phyloP scores from a whole-genome alignment of 2,329 filamentous ascomycete genomes.

The Monosporascus sp. region DNA sequence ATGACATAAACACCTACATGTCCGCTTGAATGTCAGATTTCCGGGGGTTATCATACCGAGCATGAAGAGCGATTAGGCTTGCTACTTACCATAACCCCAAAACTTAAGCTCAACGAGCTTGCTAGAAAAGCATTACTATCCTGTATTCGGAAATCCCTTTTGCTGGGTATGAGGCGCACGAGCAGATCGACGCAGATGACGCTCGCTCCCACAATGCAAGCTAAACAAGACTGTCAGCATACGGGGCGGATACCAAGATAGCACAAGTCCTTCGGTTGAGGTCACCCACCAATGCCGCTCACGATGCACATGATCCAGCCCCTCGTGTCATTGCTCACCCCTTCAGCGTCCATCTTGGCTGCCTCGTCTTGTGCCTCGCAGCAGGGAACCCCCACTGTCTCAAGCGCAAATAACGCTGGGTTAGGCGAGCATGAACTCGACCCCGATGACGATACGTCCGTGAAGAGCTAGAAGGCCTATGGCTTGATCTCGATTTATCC shows the following conservation, averaged over 20 bases:
- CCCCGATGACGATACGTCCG: not conserved
- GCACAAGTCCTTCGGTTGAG: conserved; percentile 2
- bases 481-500: not conserved
- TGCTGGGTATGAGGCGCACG: conserved; percentile 65
- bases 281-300: conserved; percentile 61
- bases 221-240: conserved; percentile 24
- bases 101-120: conserved; percentile 83
- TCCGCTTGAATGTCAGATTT: not conserved
- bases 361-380: conserved; percentile 12
- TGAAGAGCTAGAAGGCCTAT: not conserved
- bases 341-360: conserved; percentile 34
- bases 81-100: conserved; percentile 97
- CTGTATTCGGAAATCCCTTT: conserved; percentile 77
- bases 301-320: conserved; percentile 92
- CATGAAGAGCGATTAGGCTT: conserved; percentile 23
- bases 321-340: conserved; percentile 71
- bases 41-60: not conserved
- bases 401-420: not conserved
- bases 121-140: conserved; percentile 86
- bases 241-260: conserved; percentile 1
- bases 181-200: conserved; percentile 85
- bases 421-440: not conserved
- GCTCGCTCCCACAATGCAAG: conserved; percentile 68
- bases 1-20: conserved; percentile 75
- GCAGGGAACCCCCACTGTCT: not conserved